Percentiles rank a stretch among this genome's conserved stretches.
Conservation (phyloP, 202 grass and related monocot genomes). For the Thinopyrum obtusiflorum region DNA sequence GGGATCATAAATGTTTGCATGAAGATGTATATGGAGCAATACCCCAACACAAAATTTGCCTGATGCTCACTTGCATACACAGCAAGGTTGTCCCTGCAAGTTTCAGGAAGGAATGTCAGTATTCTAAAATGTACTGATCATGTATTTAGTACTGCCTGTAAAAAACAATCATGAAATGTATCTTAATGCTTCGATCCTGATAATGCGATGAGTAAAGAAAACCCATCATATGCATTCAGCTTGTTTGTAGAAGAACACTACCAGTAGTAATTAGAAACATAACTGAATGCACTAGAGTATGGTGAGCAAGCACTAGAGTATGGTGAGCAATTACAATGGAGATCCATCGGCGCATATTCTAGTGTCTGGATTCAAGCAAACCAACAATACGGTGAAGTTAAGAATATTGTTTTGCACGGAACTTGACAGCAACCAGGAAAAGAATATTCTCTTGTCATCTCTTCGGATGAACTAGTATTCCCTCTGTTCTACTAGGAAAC, state of each 20-base stretch:
- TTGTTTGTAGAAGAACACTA: constrained; percentile 4
- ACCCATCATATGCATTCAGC: neutral
- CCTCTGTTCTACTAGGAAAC: neutral
- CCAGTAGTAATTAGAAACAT: neutral
- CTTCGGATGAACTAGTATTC: neutral
- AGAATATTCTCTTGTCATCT: neutral
- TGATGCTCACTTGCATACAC: constrained; percentile 89
- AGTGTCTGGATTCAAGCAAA: neutral
- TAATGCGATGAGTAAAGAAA: neutral
- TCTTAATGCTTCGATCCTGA: constrained; percentile 3
- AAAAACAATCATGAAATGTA: neutral
- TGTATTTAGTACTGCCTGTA: neutral
- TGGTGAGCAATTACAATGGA: neutral
- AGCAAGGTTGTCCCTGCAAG: constrained; percentile 86
- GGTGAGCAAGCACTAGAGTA: neutral
- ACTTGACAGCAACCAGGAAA: constrained; percentile 1
- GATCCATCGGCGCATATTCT: neutral
- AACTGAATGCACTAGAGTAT: constrained; percentile 2
- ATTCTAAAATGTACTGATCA: neutral
- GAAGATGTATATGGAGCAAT: constrained; percentile 99
- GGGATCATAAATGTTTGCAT: constrained; percentile 99
- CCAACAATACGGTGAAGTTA: neutral
- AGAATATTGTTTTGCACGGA: neutral
- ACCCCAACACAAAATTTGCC: constrained; percentile 86
- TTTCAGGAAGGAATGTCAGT: constrained; percentile 26